Percentiles rank a stretch among this genome's conserved stretches.
phyloP scores from a whole-genome alignment of 2,329 filamentous ascomycete species.

The Xylariales sp. region DNA sequence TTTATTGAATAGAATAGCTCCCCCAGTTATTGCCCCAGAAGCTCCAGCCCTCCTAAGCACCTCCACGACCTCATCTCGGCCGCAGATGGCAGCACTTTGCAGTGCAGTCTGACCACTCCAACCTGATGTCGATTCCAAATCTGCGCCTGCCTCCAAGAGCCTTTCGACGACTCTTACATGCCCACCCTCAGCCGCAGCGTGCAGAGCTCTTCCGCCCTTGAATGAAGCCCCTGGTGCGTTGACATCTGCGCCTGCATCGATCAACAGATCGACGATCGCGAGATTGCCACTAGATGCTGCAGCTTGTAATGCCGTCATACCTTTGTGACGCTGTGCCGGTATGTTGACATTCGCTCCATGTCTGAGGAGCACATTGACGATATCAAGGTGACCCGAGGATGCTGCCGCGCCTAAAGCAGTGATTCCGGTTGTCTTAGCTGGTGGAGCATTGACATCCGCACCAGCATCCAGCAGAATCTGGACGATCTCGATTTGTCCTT shows the following conservation, averaged over 20 bases:
- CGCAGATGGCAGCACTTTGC: slow-evolving; percentile 29
- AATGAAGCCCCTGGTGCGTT: slow-evolving; percentile 28
- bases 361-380: slow-evolving; percentile 24
- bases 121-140: slow-evolving; percentile 27
- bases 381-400: slow-evolving; percentile 18
- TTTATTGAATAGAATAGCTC: slow-evolving; percentile 19
- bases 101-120: slow-evolving; percentile 27
- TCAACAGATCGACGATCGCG: slow-evolving; percentile 20
- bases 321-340: slow-evolving; percentile 29
- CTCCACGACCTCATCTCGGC: slow-evolving; percentile 35
- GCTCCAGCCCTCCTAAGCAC: slow-evolving; percentile 33
- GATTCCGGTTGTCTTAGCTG: slow-evolving; percentile 29
- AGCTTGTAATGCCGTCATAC: slow-evolving; percentile 34
- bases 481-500: slow-evolving; percentile 22
- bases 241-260: slow-evolving; percentile 25
- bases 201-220: slow-evolving; percentile 33
- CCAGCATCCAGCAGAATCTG: slow-evolving; percentile 21
- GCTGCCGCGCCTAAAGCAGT: slow-evolving; percentile 34
- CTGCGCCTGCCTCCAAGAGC: slow-evolving; percentile 30
- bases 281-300: slow-evolving; percentile 26
- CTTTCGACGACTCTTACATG: slow-evolving; percentile 19
- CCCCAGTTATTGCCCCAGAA: slow-evolving; percentile 11
- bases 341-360: slow-evolving; percentile 29
- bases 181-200: slow-evolving; percentile 27
- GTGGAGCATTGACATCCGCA: slow-evolving; percentile 27